A percentile compares a stretch with the other conserved stretches of the same genome.
phyloP scores from a whole-genome alignment of 2,329 filamentous ascomycete genomes.

The Leptoxyphium fumago region DNA sequence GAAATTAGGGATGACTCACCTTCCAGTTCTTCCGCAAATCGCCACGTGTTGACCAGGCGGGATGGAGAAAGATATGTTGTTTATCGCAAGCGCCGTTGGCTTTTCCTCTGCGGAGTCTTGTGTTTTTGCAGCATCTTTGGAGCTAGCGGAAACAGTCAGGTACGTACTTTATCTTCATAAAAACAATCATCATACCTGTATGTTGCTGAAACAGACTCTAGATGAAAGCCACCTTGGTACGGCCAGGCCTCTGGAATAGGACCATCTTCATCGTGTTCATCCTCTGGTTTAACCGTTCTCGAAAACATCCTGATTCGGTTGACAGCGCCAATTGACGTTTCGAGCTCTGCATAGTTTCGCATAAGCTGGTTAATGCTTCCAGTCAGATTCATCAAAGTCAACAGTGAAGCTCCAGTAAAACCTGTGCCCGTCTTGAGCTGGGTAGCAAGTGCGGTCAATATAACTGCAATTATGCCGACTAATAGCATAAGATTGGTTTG shows the following conservation, averaged over 20 bases:
- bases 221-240: constrained; percentile 54
- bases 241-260: constrained; percentile 61
- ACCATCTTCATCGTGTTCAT: constrained; percentile 45
- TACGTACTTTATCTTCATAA: neutral
- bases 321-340: constrained; percentile 37
- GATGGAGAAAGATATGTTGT: constrained; percentile 33
- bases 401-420: neutral
- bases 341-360: neutral
- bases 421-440: neutral
- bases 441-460: neutral
- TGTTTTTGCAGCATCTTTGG: no score
- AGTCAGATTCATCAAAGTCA: neutral
- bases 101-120: no score
- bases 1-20: no score
- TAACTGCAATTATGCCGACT: constrained; percentile 18
- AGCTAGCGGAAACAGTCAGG: neutral
- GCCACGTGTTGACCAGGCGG: constrained; percentile 33
- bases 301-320: constrained; percentile 40
- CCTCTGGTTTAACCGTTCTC: constrained; percentile 29
- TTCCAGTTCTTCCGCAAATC: constrained; percentile 40
- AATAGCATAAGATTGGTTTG: constrained; percentile 26
- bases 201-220: constrained; percentile 42
- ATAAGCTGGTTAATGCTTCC: neutral
- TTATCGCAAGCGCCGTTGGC: constrained; percentile 14
- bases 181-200: constrained; percentile 18